phyloP scores from a whole-genome alignment of 768 basidiomycete species.

The Hericium rajendrae region DNA sequence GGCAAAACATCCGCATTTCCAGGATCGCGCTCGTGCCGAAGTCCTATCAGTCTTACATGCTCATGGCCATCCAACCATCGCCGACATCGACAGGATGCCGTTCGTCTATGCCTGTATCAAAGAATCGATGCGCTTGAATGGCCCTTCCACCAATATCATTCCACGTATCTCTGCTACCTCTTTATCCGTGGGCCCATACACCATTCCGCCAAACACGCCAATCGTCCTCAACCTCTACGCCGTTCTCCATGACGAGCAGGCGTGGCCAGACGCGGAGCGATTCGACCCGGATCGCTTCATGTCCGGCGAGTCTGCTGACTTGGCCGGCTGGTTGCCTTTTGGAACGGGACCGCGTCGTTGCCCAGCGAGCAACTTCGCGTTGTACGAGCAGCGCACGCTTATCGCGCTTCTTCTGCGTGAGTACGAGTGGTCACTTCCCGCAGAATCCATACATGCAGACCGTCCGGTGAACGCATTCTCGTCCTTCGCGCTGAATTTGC shows the following conservation, averaged over 20 bases:
- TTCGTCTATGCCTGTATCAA: background rate
- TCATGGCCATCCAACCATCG: background rate
- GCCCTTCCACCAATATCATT: background rate
- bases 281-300: background rate
- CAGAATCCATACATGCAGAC: background rate
- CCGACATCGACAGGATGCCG: background rate
- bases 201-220: background rate
- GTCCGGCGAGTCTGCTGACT: background rate
- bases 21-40: background rate
- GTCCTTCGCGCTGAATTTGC: constrained; percentile 26
- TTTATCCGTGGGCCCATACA: background rate
- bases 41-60: background rate
- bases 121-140: background rate
- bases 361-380: constrained; percentile 13
- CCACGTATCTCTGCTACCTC: background rate
- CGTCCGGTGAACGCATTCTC: constrained; percentile 27
- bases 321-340: background rate
- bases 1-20: background rate
- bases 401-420: constrained; percentile 24
- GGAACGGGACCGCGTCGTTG: background rate
- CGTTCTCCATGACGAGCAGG: background rate
- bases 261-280: background rate
- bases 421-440: constrained; percentile 26
- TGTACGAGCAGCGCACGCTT: constrained; percentile 26
- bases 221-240: background rate